Evolutionary conservation across 2,329 filamentous ascomycete genomes (phyloP).

Genomic region (Colletotrichum musicola): DNA sequence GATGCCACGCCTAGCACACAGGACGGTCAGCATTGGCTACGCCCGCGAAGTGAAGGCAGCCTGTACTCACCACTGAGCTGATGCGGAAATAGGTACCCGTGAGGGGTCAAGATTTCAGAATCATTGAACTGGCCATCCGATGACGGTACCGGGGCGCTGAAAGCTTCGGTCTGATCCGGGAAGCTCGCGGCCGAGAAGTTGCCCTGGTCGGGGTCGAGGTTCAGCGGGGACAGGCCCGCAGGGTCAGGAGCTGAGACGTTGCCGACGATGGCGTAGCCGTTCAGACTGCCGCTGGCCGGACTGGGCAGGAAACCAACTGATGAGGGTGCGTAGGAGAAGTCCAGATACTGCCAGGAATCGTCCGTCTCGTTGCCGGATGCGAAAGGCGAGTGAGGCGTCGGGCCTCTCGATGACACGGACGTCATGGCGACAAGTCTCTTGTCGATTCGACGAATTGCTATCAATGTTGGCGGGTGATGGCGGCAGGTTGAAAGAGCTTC

Average conservation of each 20-base stretch:
- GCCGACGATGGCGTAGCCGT: conserved; percentile 62
- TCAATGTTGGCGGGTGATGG: background rate
- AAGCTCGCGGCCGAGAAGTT: conserved; percentile 51
- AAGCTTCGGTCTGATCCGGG: conserved; percentile 48
- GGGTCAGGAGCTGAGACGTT: conserved; percentile 49
- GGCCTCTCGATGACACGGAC: conserved; percentile 54
- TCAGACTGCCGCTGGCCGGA: conserved; percentile 64
- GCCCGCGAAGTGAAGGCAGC: background rate
- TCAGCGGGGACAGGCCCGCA: conserved; percentile 56
- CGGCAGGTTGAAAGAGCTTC: no score
- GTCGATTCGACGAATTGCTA: background rate
- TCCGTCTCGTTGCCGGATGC: conserved; percentile 55
- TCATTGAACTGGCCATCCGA: conserved; percentile 48
- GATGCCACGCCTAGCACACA: conserved; percentile 43
- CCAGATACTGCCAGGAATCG: conserved; percentile 60
- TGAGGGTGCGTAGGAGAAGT: conserved; percentile 52
- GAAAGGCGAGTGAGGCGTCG: conserved; percentile 55
- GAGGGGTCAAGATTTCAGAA: conserved; percentile 52
- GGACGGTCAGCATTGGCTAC: conserved; percentile 16
- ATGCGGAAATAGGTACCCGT: conserved; percentile 55
- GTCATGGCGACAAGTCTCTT: conserved; percentile 45
- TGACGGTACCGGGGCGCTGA: conserved; percentile 46
- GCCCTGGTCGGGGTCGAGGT: conserved; percentile 53
- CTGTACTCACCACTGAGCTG: conserved; percentile 48
- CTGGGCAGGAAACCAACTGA: conserved; percentile 62